phyloP scores from a whole-genome alignment of 2,329 filamentous ascomycete genomes.

The Penicillium verrucosum region DNA sequence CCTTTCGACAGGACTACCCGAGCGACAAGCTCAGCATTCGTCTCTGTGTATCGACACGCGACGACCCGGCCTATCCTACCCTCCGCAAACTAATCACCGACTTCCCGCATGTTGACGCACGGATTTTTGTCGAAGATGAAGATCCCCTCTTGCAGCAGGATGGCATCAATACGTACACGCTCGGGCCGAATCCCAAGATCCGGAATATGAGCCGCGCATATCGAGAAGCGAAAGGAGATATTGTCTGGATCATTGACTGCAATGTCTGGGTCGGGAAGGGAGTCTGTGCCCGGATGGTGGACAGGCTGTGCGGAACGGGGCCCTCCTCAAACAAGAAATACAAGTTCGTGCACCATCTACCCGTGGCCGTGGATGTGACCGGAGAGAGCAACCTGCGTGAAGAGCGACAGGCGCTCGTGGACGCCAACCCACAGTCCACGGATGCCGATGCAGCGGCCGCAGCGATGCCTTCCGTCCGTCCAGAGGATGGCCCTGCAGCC shows the following conservation, averaged over 20 bases:
- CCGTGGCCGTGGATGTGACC: constrained; percentile 75
- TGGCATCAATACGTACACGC: constrained; percentile 51
- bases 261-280: constrained; percentile 87
- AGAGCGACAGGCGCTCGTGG: constrained; percentile 28
- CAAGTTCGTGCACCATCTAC: constrained; percentile 95
- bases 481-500: constrained; percentile 18
- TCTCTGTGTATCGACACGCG: constrained; percentile 73
- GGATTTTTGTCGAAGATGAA: constrained; percentile 75
- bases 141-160: constrained; percentile 65
- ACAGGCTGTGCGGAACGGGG: constrained; percentile 70
- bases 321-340: constrained; percentile 51
- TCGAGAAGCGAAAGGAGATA: constrained; percentile 77
- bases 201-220: constrained; percentile 94
- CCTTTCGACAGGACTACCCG: constrained; percentile 80
- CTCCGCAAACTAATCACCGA: constrained; percentile 69
- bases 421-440: constrained; percentile 16
- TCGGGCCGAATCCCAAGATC: constrained; percentile 98
- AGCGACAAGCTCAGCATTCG: constrained; percentile 70
- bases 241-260: constrained; percentile 94
- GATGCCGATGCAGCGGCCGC: background rate
- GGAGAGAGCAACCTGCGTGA: constrained; percentile 24
- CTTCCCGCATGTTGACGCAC: constrained; percentile 68
- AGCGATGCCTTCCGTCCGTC: constrained; percentile 13
- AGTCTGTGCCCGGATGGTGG: constrained; percentile 83
- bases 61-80: constrained; percentile 73